Conservation (phyloP, 2,329 filamentous ascomycete species). For the Zymoseptoria brevis region DNA sequence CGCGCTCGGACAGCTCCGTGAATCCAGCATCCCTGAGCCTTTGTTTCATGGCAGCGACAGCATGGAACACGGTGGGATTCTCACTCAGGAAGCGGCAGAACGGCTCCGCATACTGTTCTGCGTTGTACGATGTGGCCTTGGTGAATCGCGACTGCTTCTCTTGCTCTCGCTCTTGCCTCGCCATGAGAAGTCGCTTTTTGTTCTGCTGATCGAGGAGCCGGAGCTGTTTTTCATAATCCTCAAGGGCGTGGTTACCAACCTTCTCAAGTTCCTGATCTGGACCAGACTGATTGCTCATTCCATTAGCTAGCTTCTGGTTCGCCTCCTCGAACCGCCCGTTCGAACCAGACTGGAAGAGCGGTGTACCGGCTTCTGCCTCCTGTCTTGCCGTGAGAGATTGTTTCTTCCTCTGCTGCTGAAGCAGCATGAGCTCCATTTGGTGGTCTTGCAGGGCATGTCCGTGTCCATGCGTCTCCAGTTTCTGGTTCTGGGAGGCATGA, state of each 20-base stretch:
- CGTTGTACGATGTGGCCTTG: conserved; percentile 22
- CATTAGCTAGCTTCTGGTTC: too few species aligned
- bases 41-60: conserved; percentile 68
- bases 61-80: conserved; percentile 91
- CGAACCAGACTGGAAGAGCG: neutral
- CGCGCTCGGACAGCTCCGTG: conserved; percentile 68
- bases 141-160: conserved; percentile 7
- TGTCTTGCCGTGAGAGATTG: neutral
- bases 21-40: conserved; percentile 68
- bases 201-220: neutral
- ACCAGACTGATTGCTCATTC: too few species aligned
- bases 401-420: neutral
- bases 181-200: neutral
- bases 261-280: too few species aligned
- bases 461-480: neutral
- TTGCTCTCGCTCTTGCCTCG: neutral
- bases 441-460: neutral
- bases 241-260: neutral
- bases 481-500: neutral
- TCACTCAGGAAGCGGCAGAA: conserved; percentile 76
- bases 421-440: neutral
- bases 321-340: neutral
- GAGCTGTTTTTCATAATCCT: neutral
- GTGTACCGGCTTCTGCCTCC: neutral
- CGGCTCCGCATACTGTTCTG: conserved; percentile 24